Conservation (phyloP, 2,329 filamentous ascomycete genomes). For the Coniella lustricola region DNA sequence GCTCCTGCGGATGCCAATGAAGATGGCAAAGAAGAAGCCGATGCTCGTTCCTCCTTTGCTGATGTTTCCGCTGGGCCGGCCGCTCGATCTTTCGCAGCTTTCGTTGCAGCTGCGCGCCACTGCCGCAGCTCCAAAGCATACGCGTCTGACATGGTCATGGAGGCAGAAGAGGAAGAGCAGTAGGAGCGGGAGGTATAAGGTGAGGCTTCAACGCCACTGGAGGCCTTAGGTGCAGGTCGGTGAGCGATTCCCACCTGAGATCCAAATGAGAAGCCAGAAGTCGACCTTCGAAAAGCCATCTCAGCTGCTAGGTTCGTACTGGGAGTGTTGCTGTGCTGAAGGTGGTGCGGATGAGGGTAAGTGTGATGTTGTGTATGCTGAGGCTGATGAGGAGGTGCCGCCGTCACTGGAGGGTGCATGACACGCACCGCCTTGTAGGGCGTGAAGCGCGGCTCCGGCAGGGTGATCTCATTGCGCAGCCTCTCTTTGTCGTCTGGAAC, state of each 20-base stretch:
- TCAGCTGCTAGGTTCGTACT: slow-evolving; percentile 50
- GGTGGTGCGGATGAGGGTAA: slow-evolving; percentile 28
- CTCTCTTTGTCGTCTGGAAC: slow-evolving; percentile 94
- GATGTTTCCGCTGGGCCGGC: too few species aligned
- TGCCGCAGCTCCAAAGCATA: slow-evolving; percentile 1
- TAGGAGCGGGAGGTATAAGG: too few species aligned
- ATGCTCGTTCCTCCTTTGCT: too few species aligned
- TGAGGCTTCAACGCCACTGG: too few species aligned
- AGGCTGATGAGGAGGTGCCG: slow-evolving; percentile 1
- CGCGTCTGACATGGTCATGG: slow-evolving; percentile 8
- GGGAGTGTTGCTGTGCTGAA: slow-evolving; percentile 16
- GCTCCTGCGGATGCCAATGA: slow-evolving; percentile 16
- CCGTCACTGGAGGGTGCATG: slow-evolving; percentile 33
- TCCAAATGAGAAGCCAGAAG: slow-evolving; percentile 41
- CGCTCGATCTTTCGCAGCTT: too few species aligned
- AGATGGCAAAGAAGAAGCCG: not conserved
- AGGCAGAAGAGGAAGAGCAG: not conserved
- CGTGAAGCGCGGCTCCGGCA: slow-evolving; percentile 80
- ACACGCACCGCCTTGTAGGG: slow-evolving; percentile 66
- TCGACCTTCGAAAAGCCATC: slow-evolving; percentile 51
- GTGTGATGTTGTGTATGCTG: slow-evolving; percentile 6
- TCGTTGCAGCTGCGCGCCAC: slow-evolving; percentile 32
- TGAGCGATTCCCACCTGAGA: too few species aligned
- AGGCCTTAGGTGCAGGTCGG: too few species aligned
- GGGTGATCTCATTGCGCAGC: slow-evolving; percentile 79